A percentile compares a stretch with the other conserved stretches of the same genome.
Conservation (phyloP, 2,329 filamentous ascomycete species). For the Aspergillus novofumigatus region DNA sequence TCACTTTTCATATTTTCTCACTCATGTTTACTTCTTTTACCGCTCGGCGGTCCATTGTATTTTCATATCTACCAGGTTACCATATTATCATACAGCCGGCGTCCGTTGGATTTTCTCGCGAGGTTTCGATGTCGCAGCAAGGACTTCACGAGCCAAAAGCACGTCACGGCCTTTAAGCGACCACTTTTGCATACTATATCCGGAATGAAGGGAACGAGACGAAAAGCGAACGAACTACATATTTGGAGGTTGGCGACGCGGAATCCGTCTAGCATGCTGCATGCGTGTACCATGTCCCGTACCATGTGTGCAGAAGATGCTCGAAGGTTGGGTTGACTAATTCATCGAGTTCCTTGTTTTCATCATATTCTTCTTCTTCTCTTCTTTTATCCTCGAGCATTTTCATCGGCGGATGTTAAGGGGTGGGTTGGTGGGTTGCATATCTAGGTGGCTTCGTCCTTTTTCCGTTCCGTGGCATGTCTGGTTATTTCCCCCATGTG, state of each 20-base stretch:
- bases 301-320: background rate
- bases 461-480: background rate
- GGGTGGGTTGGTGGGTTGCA: conserved; percentile 6
- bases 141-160: conserved; percentile 8
- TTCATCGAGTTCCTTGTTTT: background rate
- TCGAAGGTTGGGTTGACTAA: background rate
- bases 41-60: conserved; percentile 10
- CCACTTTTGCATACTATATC: conserved; percentile 2
- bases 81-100: conserved; percentile 18
- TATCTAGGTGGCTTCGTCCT: background rate
- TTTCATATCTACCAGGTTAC: conserved; percentile 9
- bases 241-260: background rate
- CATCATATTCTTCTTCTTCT: background rate
- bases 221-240: background rate
- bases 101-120: conserved; percentile 15
- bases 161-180: conserved; percentile 7
- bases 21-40: conserved; percentile 11
- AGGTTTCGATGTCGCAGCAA: conserved; percentile 3
- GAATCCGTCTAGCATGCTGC: background rate
- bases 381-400: background rate
- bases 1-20: conserved; percentile 14
- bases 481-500: conserved; percentile 3
- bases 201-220: background rate
- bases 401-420: conserved; percentile 2
- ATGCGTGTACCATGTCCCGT: background rate